A percentile compares a stretch with the other conserved stretches of the same genome.
These are phyloP conservation scores for Furcasterigmium furcatum DNA, from an alignment of 2,329 filamentous ascomycete genomes.

Conservation along the genomic window DNA sequence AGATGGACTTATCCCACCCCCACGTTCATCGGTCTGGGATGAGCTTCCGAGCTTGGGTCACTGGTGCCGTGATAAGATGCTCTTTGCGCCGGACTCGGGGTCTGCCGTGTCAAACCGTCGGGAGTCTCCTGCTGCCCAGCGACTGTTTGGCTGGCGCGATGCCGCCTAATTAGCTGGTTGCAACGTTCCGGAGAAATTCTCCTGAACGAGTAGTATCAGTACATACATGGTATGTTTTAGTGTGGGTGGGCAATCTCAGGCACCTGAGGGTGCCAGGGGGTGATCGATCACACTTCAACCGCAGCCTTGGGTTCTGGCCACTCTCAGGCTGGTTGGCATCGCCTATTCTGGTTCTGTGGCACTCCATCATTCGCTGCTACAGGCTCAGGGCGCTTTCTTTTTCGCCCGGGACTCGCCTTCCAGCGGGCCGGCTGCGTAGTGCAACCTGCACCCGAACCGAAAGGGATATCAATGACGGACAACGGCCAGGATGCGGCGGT, in stretches of 20 bases:
- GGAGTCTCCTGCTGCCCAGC: too few relatives aligned
- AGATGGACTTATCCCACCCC: too few relatives aligned
- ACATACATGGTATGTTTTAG: too few relatives aligned
- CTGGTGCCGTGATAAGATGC: too few relatives aligned
- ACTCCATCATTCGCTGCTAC: neutral
- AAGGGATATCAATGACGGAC: neutral
- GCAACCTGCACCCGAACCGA: neutral
- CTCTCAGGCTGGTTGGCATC: neutral
- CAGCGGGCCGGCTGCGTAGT: constrained; percentile 1
- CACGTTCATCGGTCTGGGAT: too few relatives aligned
- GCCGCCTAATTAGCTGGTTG: too few relatives aligned
- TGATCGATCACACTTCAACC: neutral
- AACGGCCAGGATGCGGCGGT: neutral
- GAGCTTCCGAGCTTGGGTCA: too few relatives aligned
- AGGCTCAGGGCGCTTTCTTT: neutral
- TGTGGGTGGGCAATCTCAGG: neutral
- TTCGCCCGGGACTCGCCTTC: neutral
- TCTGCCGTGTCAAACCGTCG: too few relatives aligned
- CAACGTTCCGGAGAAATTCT: too few relatives aligned
- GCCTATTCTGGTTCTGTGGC: neutral
- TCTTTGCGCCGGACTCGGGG: too few relatives aligned
- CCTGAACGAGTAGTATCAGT: too few relatives aligned
- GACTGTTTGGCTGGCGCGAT: too few relatives aligned
- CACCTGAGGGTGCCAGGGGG: neutral
- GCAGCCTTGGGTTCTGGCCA: neutral